Conservation (phyloP, 352 stramenopile species). For the Salisapilia sapeloensis region DNA sequence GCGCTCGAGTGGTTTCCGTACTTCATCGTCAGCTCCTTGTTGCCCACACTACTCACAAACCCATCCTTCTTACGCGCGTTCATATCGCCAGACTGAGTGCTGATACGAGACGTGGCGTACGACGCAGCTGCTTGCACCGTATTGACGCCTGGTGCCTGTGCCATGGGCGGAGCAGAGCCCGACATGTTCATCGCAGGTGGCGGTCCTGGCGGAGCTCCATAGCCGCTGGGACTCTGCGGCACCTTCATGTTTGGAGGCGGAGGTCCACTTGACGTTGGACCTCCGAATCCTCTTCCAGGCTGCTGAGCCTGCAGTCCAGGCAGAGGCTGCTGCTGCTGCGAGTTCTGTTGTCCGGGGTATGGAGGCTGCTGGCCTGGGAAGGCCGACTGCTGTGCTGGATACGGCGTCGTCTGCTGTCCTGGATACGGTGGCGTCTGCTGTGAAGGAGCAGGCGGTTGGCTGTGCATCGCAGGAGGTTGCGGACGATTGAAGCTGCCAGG, state of each 20-base stretch:
- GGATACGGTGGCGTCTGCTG: slow-evolving; percentile 7
- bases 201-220: too few species aligned
- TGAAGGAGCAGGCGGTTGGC: slow-evolving; percentile 5
- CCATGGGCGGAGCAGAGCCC: slow-evolving; percentile 14
- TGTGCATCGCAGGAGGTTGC: slow-evolving; percentile 18
- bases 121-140: slow-evolving; percentile 27
- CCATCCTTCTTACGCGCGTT: slow-evolving; percentile 64
- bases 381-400: slow-evolving; percentile 18
- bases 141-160: slow-evolving; percentile 57
- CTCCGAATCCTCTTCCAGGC: too few species aligned
- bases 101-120: slow-evolving; percentile 54
- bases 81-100: slow-evolving; percentile 71
- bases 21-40: slow-evolving; percentile 77
- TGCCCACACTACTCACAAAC: slow-evolving; percentile 70
- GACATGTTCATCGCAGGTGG: neutral
- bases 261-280: too few species aligned
- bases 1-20: slow-evolving; percentile 63
- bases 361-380: slow-evolving; percentile 11
- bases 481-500: slow-evolving; percentile 10
- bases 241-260: too few species aligned
- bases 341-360: slow-evolving; percentile 8
- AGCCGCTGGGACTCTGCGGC: too few species aligned
- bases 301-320: too few species aligned
- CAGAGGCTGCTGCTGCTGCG: too few species aligned
- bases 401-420: slow-evolving; percentile 7